Base-by-base conservation (phyloP, 805 yeast species). In the Barnettozyma sp. region DNA sequence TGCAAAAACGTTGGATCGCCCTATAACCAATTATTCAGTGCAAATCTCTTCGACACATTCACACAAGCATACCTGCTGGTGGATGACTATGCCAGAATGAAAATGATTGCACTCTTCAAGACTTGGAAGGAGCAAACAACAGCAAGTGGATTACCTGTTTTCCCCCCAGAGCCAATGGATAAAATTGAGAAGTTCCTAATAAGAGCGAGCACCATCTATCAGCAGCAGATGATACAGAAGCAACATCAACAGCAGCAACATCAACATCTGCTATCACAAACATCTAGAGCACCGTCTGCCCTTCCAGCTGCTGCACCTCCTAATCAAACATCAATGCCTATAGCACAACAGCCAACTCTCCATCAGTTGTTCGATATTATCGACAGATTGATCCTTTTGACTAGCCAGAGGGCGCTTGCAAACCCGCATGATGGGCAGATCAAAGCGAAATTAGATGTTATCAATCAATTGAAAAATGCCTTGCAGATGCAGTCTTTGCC, bases 1-100 rank as follows among this genome's bases (percentile, higher is more conserved):
- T 82, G 90, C 61, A 92, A 92, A 58, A 84, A 80, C 50, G 79
- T 85, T 22, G 96, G 97, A 7, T 71, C 78, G 42, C 97, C 97
- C 2, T 92, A 90, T 56, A 83, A 86, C n/a, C 67, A 77, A 6
- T 57, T 83, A 34, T 76, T 92, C 55, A 80, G 88, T 35, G 68
- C 75, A 44, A 77, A 78, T 43, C 62, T 87, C 31, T 81, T 72
- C 60, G 73, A 70, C 45, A 63, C 83, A 4, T 90, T 82, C 59
- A 77, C 82, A 18, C 77, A 75, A 43, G 79, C 87, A 3, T 92
- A 83, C 55, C 70, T 84, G n/a, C 62, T 80, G 36, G 90, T 84
- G 26, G 80, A 77, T 49, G 94, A 85, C 48, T 59, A 68, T n/a
- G 73, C 79, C 12, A 70, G 97, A 45, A 66, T 70, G 33, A 83